Conservation (phyloP, 305 asterid species). For the Ilex paraguariensis region DNA sequence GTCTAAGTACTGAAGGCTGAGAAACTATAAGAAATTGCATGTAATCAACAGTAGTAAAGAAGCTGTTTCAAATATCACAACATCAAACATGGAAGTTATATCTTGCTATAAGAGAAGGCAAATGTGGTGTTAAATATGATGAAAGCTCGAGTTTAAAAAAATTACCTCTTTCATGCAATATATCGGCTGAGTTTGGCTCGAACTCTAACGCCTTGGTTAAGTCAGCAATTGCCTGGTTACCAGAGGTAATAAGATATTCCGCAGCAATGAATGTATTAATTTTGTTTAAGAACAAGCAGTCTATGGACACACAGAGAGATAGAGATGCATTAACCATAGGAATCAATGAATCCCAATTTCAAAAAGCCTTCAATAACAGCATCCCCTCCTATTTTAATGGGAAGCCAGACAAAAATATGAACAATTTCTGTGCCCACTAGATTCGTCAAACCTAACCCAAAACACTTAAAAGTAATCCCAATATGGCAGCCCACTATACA, state of each 20-base stretch:
- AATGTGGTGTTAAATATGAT: slow-evolving; percentile 5
- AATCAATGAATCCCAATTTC: too few relatives aligned
- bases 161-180: slow-evolving; percentile 95
- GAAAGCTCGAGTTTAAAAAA: neutral
- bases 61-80: neutral
- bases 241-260: slow-evolving; percentile 17
- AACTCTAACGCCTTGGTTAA: slow-evolving; percentile 92
- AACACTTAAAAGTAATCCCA: too few relatives aligned
- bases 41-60: slow-evolving; percentile 10
- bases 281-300: too few relatives aligned
- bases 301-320: too few relatives aligned
- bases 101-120: slow-evolving; percentile 4
- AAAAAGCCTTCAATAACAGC: too few relatives aligned
- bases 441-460: too few relatives aligned
- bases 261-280: neutral
- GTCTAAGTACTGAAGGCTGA: neutral
- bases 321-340: too few relatives aligned
- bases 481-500: too few relatives aligned
- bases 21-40: slow-evolving; percentile 9
- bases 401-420: too few relatives aligned
- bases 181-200: slow-evolving; percentile 74
- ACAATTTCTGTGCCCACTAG: too few relatives aligned
- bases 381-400: too few relatives aligned
- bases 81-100: neutral
- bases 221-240: slow-evolving; percentile 86